Evolutionary conservation across 106 monocot genomes (phyloP).

Genomic region (Allium fistulosum): DNA sequence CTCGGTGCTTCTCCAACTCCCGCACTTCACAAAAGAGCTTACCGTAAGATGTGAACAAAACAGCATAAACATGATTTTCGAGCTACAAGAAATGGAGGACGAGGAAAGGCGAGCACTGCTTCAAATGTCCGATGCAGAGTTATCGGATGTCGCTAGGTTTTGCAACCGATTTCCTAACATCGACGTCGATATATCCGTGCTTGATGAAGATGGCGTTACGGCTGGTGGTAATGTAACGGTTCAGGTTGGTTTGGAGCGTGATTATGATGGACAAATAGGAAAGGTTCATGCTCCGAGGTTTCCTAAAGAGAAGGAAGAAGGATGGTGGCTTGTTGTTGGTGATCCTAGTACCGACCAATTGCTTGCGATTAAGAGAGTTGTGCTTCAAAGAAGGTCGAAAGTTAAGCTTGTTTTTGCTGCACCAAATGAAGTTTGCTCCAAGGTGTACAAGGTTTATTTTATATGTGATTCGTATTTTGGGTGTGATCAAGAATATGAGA

Average conservation of each 20-base stretch:
- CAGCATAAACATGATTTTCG: conserved; percentile 72
- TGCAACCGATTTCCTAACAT: conserved; percentile 99
- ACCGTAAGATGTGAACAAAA: conserved; percentile 83
- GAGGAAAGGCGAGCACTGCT: conserved; percentile 67
- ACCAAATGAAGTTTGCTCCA: conserved; percentile 48
- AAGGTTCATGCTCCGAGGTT: conserved; percentile 68
- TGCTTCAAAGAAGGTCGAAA: conserved; percentile 59
- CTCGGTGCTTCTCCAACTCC: conserved; percentile 77
- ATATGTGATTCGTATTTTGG: conserved; percentile 96
- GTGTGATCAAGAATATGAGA: conserved; percentile 90
- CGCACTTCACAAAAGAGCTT: conserved; percentile 82
- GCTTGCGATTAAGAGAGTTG: conserved; percentile 82
- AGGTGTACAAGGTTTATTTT: conserved; percentile 63
- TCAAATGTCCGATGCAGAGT: conserved; percentile 77
- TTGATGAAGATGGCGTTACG: conserved; percentile 46
- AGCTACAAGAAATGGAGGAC: conserved; percentile 89
- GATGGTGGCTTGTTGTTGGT: conserved; percentile 98
- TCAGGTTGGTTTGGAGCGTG: conserved; percentile 83
- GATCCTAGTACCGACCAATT: conserved; percentile 67
- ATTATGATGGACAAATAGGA: conserved; percentile 63
- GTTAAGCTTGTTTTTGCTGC: conserved; percentile 74
- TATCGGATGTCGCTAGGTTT: conserved; percentile 76
- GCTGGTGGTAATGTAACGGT: conserved; percentile 70
- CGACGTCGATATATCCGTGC: conserved; percentile 73
- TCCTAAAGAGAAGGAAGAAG: conserved; percentile 91